Evolutionary conservation across 805 yeast species (phyloP).

Genomic region (Nakazawaea pomicola): DNA sequence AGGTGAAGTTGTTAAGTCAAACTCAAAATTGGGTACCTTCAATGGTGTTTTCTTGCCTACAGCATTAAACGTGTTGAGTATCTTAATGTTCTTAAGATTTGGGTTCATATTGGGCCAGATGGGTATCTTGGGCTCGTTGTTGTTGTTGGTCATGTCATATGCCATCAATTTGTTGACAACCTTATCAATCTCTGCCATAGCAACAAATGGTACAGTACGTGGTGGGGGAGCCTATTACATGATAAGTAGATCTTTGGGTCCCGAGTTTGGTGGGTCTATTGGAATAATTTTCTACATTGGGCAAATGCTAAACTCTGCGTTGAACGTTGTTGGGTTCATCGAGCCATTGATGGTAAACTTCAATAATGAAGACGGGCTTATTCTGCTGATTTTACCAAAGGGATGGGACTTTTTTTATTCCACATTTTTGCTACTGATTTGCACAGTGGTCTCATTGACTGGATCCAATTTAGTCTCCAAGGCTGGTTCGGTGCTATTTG

Average conservation of each 20-base stretch:
- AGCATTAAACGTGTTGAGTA: slow-evolving; percentile 84
- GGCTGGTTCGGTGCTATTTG: slow-evolving; percentile 73
- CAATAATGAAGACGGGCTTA: slow-evolving; percentile 53
- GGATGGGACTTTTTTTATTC: slow-evolving; percentile 68
- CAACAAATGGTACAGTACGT: slow-evolving; percentile 94
- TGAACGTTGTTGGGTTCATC: slow-evolving; percentile 92
- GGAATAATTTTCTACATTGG: slow-evolving; percentile 94
- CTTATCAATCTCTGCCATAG: slow-evolving; percentile 87
- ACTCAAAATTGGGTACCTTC: slow-evolving; percentile 76
- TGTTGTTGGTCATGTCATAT: slow-evolving; percentile 67
- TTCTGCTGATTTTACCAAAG: slow-evolving; percentile 52
- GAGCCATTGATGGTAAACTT: slow-evolving; percentile 86
- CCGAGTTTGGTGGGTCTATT: slow-evolving; percentile 97
- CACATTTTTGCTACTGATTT: slow-evolving; percentile 58
- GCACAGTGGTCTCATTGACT: slow-evolving; percentile 71
- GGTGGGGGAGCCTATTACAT: slow-evolving; percentile 99
- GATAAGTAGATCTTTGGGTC: slow-evolving; percentile 93
- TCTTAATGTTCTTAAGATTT: slow-evolving; percentile 90
- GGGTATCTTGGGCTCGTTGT: slow-evolving; percentile 77
- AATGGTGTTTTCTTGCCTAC: slow-evolving; percentile 95
- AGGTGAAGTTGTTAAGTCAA: too few relatives aligned
- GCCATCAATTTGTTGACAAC: slow-evolving; percentile 80
- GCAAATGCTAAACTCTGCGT: slow-evolving; percentile 84
- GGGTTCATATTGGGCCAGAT: slow-evolving; percentile 95
- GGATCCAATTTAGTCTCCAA: slow-evolving; percentile 80